Percentiles rank a stretch among this genome's conserved stretches.
Evolutionary conservation across 768 basidiomycete species (phyloP).

Genomic region (Boletus tomentosulus): DNA sequence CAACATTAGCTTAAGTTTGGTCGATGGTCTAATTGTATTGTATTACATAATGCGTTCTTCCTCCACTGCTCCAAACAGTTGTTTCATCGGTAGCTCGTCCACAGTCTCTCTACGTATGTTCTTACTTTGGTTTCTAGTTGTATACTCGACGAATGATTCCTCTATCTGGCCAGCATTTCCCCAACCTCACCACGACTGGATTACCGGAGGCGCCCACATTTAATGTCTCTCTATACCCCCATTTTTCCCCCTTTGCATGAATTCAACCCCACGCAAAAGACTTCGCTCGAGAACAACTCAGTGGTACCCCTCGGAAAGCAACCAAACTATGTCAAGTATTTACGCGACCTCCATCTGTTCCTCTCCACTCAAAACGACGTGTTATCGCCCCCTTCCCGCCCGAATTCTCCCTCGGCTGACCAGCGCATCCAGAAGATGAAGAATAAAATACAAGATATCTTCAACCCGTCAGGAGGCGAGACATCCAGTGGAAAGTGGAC

Average conservation of each 20-base stretch:
- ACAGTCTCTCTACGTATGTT: constrained; percentile 6
- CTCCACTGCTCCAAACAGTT: background rate
- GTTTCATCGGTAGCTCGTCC: background rate
- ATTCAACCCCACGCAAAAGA: constrained; percentile 3
- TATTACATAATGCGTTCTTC: constrained; percentile 11
- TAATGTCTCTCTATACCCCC: constrained; percentile 35
- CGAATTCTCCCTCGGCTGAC: constrained; percentile 30
- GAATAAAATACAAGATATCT: constrained; percentile 32
- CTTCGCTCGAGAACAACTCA: background rate
- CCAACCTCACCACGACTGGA: background rate
- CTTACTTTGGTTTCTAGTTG: background rate
- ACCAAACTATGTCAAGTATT: constrained; percentile 21
- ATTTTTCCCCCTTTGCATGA: constrained; percentile 27
- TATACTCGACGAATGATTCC: background rate
- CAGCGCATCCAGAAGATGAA: constrained; percentile 30
- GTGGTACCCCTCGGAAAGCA: constrained; percentile 3
- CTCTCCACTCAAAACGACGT: constrained; percentile 31
- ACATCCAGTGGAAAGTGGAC: constrained; percentile 47
- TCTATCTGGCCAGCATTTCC: background rate
- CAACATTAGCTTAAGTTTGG: background rate
- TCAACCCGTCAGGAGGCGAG: constrained; percentile 35
- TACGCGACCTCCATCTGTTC: constrained; percentile 31
- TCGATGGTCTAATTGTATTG: background rate
- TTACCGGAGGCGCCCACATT: background rate
- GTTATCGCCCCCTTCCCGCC: constrained; percentile 34